Evolutionary conservation across 2,329 filamentous ascomycete species (phyloP).

Genomic region (Ramichloridium luteum): DNA sequence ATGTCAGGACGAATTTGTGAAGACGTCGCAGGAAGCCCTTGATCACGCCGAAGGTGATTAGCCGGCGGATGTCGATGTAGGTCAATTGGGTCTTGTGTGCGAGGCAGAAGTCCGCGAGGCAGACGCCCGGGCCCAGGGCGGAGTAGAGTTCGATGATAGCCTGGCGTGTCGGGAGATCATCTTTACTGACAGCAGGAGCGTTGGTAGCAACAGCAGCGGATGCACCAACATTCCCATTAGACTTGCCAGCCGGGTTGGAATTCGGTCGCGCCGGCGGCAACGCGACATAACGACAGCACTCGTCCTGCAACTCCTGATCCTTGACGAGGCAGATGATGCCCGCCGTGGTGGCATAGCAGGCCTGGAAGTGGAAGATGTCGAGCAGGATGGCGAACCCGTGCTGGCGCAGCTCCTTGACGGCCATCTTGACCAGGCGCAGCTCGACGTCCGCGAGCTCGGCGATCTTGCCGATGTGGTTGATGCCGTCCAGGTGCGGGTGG

Average conservation of each 20-base stretch:
- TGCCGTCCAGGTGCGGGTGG: slow-evolving; percentile 76
- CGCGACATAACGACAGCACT: slow-evolving; percentile 77
- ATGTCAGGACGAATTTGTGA: slow-evolving; percentile 67
- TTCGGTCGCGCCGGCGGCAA: slow-evolving; percentile 18
- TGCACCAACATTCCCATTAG: too few relatives aligned
- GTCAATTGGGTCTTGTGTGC: slow-evolving; percentile 41
- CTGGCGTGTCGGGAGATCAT: slow-evolving; percentile 13
- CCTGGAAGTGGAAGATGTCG: slow-evolving; percentile 89
- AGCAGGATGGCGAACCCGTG: slow-evolving; percentile 84
- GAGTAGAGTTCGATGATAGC: slow-evolving; percentile 70
- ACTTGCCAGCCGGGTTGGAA: neutral
- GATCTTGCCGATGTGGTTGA: slow-evolving; percentile 79
- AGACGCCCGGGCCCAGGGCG: slow-evolving; percentile 68
- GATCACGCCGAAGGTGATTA: slow-evolving; percentile 92
- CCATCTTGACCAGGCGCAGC: slow-evolving; percentile 71
- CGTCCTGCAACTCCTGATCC: slow-evolving; percentile 66
- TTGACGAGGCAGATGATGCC: slow-evolving; percentile 69
- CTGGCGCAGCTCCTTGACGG: slow-evolving; percentile 79
- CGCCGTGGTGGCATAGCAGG: slow-evolving; percentile 74
- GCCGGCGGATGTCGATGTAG: slow-evolving; percentile 70
- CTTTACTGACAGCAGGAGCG: neutral
- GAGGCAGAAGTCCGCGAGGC: slow-evolving; percentile 77
- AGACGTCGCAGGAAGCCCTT: slow-evolving; percentile 89
- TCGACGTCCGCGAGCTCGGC: slow-evolving; percentile 76
- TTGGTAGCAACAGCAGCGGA: too few relatives aligned